Evolutionary conservation across 257 asterid species (phyloP), one percentile per base, ranked within the genome.

Genomic region (Forsythia viridissima): DNA sequence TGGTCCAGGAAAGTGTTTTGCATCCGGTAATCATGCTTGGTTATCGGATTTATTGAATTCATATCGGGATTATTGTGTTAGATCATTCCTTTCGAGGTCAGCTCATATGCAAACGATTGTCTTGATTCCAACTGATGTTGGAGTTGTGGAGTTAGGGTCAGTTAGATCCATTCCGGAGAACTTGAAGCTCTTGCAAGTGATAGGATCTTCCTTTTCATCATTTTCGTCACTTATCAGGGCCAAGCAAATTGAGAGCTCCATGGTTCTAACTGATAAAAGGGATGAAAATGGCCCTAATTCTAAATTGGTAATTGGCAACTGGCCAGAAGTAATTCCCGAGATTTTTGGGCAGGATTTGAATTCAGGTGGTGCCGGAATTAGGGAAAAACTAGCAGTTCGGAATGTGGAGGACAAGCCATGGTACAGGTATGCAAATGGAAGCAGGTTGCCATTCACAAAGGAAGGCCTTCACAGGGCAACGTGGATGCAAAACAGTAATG

Each of bases 71-170:
- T 92, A 89, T 76, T 96, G 98, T 6, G 92, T 90, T 59, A 88
- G 99, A 81, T 92, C 99, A 3, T 90, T 84, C 77, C 92, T 96
- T 55, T 94, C 97, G 6, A 90, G 91, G 86, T 88, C 90, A 41
- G 98, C 99, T 68, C 93, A 96, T 72, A 91, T 93, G 86, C 97
- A 88, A 65, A 96, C 99, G 18, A 82, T 96, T 48, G 97, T 89
- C 55, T 76, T 96, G 90, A 83, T 96, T 65, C 99, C 99, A 51
- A 92, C 97, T 51, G 93, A 90, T 74, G 81, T 90, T 13, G 98
- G 99, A 7, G 99, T 96, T 6, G 95, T 96, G 75, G 99, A 96
- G 76, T 85, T 96, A 75, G 99, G 99, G 2, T 96, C 99, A 0
- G 91, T 92, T 13, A 92, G 93, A 76, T 81, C 88, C 74, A 84